Conservation (phyloP, 495 filamentous ascomycete genomes). For the Penicillium odoratum region DNA sequence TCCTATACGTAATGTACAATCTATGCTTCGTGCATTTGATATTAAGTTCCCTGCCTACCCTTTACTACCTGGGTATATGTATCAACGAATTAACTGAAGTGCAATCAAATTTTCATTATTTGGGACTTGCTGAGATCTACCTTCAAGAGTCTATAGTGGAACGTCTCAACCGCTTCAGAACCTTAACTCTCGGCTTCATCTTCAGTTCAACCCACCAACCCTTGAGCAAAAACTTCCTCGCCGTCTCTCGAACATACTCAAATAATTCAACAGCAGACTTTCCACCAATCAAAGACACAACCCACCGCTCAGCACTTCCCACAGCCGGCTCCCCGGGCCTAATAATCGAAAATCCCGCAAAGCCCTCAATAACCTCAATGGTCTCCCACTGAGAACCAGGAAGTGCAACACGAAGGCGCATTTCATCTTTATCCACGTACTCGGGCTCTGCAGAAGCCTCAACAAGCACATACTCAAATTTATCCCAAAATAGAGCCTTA, state of each 20-base stretch:
- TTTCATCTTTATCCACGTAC: constrained; percentile 22
- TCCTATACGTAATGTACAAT: neutral
- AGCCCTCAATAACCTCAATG: constrained; percentile 67
- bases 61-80: too few relatives aligned
- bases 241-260: constrained; percentile 22
- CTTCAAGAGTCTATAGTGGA: neutral
- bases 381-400: constrained; percentile 61
- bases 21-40: neutral
- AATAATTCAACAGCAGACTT: constrained; percentile 23
- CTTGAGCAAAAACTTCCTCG: constrained; percentile 24
- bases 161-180: constrained; percentile 28
- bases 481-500: constrained; percentile 70
- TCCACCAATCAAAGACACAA: constrained; percentile 28
- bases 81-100: neutral
- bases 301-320: constrained; percentile 31
- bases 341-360: constrained; percentile 66
- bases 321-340: constrained; percentile 48
- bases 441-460: constrained; percentile 53
- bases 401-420: constrained; percentile 11
- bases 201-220: constrained; percentile 48
- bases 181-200: constrained; percentile 41
- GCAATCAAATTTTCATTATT: neutral
- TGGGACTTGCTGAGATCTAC: neutral
- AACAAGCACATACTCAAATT: constrained; percentile 78
- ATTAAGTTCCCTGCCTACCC: neutral